Evolutionary conservation across 169 alveolate species (phyloP).

Genomic region (Perkinsus marinus): DNA sequence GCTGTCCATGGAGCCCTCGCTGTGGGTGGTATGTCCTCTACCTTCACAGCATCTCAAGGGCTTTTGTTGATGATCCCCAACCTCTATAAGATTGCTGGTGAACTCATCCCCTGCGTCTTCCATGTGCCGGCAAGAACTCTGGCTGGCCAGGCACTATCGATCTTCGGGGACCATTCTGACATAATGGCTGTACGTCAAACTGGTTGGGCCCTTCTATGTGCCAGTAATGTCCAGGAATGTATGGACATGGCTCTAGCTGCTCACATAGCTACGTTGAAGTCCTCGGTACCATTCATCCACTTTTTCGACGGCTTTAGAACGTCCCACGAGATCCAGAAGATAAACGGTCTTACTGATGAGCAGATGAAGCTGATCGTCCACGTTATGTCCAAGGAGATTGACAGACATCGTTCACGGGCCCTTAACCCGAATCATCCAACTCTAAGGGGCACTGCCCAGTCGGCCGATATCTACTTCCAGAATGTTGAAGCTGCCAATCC

Average conservation of each 20-base stretch:
- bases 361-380: not conserved
- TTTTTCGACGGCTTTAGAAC: conserved; percentile 45
- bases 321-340: conserved; percentile 38
- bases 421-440: conserved; percentile 43
- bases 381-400: not conserved
- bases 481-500: conserved; percentile 34
- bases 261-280: conserved; percentile 34
- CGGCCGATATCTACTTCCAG: conserved; percentile 39
- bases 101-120: conserved; percentile 40
- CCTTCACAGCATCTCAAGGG: conserved; percentile 44
- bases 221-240: conserved; percentile 37
- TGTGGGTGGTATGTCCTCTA: conserved; percentile 32
- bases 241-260: conserved; percentile 36
- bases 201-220: conserved; percentile 40
- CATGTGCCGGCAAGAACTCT: conserved; percentile 42
- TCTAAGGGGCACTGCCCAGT: conserved; percentile 40
- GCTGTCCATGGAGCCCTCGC: conserved; percentile 40
- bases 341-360: conserved; percentile 2
- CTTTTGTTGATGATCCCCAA: conserved; percentile 38
- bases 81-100: conserved; percentile 45
- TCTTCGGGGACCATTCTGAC: conserved; percentile 45
- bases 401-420: conserved; percentile 8
- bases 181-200: conserved; percentile 41
- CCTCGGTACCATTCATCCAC: conserved; percentile 40
- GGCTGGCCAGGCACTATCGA: conserved; percentile 40